Evolutionary conservation across 2,329 filamentous ascomycete genomes (phyloP).

Genomic region (Arthrobotrys sinensis): DNA sequence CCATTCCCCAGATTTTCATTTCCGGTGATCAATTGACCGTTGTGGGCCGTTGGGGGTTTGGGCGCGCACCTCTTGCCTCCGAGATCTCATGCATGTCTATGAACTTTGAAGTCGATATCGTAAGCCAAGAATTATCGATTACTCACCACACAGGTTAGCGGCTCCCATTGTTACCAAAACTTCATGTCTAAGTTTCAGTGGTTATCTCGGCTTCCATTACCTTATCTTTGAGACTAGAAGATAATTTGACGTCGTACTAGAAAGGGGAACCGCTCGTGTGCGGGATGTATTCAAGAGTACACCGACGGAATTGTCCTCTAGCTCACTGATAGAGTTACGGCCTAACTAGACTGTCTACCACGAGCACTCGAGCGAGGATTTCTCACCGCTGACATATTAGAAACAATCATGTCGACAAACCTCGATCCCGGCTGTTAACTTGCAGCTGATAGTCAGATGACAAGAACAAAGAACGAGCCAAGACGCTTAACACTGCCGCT

Average conservation of each 20-base stretch:
- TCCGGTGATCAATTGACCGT: conserved; percentile 17
- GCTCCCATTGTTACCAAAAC: background rate
- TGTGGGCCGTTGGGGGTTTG: background rate
- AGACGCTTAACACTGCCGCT: conserved; percentile 14
- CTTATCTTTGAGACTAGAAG: background rate
- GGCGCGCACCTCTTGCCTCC: conserved; percentile 8
- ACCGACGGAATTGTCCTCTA: background rate
- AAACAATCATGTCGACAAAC: background rate
- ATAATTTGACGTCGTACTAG: conserved; percentile 8
- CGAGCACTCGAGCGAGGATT: background rate
- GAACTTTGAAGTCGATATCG: conserved; percentile 14
- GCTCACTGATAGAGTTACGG: background rate
- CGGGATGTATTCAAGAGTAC: background rate
- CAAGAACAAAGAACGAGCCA: conserved; percentile 5
- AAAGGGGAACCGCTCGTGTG: conserved; percentile 17
- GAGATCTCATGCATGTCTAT: conserved; percentile 17
- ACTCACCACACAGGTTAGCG: background rate
- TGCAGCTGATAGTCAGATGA: conserved; percentile 25
- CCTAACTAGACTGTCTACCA: background rate
- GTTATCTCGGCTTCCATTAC: conserved; percentile 5
- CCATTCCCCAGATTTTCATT: conserved; percentile 31
- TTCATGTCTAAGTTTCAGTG: background rate
- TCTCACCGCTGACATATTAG: background rate
- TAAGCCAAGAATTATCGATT: conserved; percentile 23
- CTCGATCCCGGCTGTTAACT: conserved; percentile 5